Conservation (phyloP, 345 rosid species). For the Populus simonii region DNA sequence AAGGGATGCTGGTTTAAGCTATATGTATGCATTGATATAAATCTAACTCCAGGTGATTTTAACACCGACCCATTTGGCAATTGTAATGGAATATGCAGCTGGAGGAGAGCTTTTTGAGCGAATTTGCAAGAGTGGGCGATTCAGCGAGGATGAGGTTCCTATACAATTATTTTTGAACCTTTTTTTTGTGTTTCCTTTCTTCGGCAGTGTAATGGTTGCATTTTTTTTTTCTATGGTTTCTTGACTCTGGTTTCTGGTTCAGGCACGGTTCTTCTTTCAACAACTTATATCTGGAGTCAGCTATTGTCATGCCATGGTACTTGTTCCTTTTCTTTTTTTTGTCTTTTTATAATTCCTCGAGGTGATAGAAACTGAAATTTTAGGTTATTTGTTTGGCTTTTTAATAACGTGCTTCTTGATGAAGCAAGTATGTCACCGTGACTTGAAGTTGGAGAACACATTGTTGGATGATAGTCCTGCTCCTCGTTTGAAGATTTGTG, state of each 20-base stretch:
- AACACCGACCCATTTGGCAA: conserved; percentile 33
- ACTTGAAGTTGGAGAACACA: conserved; percentile 36
- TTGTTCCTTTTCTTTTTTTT: not conserved
- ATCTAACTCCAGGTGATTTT: conserved; percentile 24
- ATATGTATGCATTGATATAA: not conserved
- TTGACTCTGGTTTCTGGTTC: conserved; percentile 9
- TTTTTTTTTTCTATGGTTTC: not conserved
- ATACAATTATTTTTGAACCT: not conserved
- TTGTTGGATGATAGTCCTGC: conserved; percentile 35
- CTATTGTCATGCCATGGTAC: conserved; percentile 38
- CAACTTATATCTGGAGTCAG: conserved; percentile 37
- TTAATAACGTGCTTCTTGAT: conserved; percentile 12
- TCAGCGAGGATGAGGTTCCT: conserved; percentile 33
- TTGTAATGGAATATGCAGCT: conserved; percentile 38
- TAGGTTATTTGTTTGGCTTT: not conserved
- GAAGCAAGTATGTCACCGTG: conserved; percentile 43
- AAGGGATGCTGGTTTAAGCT: not conserved
- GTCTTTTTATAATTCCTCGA: not conserved
- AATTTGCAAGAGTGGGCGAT: conserved; percentile 26
- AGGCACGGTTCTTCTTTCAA: conserved; percentile 38
- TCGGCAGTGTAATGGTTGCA: not conserved
- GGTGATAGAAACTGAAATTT: not conserved
- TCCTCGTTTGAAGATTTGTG: conserved; percentile 35
- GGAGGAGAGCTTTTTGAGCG: conserved; percentile 41
- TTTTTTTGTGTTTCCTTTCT: too few relatives aligned